phyloP scores from a whole-genome alignment of 768 basidiomycete species.

The Cystobasidium tubakii region DNA sequence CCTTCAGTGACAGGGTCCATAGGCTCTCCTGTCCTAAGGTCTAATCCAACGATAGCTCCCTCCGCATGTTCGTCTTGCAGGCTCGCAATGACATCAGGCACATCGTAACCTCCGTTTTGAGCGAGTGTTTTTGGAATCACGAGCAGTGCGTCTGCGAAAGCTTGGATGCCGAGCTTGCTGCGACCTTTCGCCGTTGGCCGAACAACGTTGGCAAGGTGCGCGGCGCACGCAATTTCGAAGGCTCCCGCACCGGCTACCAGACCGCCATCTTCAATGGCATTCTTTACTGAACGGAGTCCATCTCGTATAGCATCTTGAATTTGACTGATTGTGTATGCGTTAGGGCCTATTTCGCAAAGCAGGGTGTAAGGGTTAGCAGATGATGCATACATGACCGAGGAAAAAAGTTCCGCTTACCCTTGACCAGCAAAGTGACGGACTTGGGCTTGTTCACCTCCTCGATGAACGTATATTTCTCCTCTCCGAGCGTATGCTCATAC shows the following conservation, averaged over 20 bases:
- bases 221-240: slow-evolving; percentile 87
- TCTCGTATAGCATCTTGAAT: slow-evolving; percentile 98
- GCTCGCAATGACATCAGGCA: slow-evolving; percentile 86
- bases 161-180: slow-evolving; percentile 93
- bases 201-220: slow-evolving; percentile 68
- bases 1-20: slow-evolving; percentile 93
- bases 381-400: neutral
- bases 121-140: slow-evolving; percentile 95
- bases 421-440: slow-evolving; percentile 91
- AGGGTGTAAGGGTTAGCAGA: neutral
- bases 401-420: slow-evolving; percentile 54
- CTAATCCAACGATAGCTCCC: slow-evolving; percentile 84
- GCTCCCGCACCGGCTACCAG: slow-evolving; percentile 96
- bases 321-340: slow-evolving; percentile 89
- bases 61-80: slow-evolving; percentile 83
- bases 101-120: slow-evolving; percentile 91
- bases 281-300: slow-evolving; percentile 91
- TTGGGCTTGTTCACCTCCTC: slow-evolving; percentile 94
- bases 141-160: slow-evolving; percentile 88
- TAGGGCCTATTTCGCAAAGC: slow-evolving; percentile 58
- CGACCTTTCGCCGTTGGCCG: slow-evolving; percentile 87
- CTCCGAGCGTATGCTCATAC: slow-evolving; percentile 97
- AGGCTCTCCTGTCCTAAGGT: slow-evolving; percentile 87
- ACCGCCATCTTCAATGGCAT: slow-evolving; percentile 81
- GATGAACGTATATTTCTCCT: slow-evolving; percentile 96